Evolutionary conservation across 139 green algal genomes (phyloP).

Genomic region (Picochlorum sp.): DNA sequence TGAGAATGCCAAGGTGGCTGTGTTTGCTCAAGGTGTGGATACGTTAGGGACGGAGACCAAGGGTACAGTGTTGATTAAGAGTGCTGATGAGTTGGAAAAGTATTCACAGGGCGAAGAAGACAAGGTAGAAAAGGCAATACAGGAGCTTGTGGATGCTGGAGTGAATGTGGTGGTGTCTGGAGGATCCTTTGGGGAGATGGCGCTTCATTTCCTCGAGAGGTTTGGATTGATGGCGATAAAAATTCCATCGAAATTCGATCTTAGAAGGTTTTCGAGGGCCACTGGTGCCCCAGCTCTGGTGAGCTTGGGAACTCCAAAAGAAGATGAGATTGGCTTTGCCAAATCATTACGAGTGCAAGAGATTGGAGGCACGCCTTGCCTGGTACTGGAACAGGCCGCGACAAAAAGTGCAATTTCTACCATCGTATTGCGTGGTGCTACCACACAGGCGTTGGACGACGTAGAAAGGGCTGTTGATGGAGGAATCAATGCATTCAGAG

Average conservation of each 20-base stretch:
- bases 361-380: conserved; percentile 77
- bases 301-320: conserved; percentile 52
- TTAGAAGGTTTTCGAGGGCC: conserved; percentile 86
- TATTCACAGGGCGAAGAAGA: conserved; percentile 85
- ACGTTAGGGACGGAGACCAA: conserved; percentile 80
- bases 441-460: conserved; percentile 87
- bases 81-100: conserved; percentile 82
- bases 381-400: conserved; percentile 55
- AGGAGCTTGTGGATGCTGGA: conserved; percentile 49
- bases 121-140: conserved; percentile 82
- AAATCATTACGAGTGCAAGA: conserved; percentile 36
- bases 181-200: conserved; percentile 87
- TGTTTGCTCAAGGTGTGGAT: conserved; percentile 75
- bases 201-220: conserved; percentile 95
- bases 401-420: conserved; percentile 58
- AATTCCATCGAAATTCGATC: conserved; percentile 96
- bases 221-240: conserved; percentile 73
- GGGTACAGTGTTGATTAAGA: conserved; percentile 95
- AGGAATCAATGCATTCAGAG: conserved; percentile 94
- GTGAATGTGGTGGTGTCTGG: conserved; percentile 73
- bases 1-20: conserved; percentile 82
- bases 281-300: conserved; percentile 70
- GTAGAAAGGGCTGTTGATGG: conserved; percentile 93
- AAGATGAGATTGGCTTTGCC: conserved; percentile 73
- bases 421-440: conserved; percentile 84